Base-by-base conservation (phyloP, 1,284 basidiomycete genomes). In the Malassezia caprae region DNA sequence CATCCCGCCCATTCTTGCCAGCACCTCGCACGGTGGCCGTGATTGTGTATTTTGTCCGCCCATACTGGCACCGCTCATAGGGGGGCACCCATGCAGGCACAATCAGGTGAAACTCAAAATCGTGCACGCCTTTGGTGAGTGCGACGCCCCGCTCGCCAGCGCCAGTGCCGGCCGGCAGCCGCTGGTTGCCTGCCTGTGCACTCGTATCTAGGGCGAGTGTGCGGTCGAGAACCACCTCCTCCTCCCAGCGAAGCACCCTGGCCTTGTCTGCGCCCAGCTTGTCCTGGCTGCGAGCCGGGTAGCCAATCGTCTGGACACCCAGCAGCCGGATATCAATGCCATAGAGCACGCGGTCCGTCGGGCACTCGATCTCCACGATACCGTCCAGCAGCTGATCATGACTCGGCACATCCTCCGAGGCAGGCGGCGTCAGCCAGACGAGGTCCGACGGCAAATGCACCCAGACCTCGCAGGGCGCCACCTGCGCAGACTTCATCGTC, bases 41-140 rank as follows among this genome's bases (percentile, higher is more conserved):
- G 43, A 73, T 53, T 13, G 63, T 59, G 59, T 72, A 73, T 6
- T 66, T 60, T 15, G 71, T 63, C 11, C 69, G 63, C 11, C 69
- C 72, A 41, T 74, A 62, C 60, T 63, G 61, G 56, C 58, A 62
- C 11, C 72, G 62, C 62, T 73, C 69, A 34, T 67, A 73, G 10
- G 72, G 67, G 11, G 72, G 46, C 0, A 60, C 56, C 35, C 65
- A 69, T 12, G 72, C 68, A 1, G 72, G 70, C 23, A 73, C 61
- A 56, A 74, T 68, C 54, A 73, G 70, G 26, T 68, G 61, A 43
- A 73, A 73, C 47, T 73, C 69, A 47, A 74, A 73, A 39, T 69
- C 70, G 32, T 71, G 68, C 17, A 71, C 58, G 31, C 70, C 70
- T 49, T 63, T 65, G 4, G 63, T 61, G 30, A 71, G 65, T 34